Base-by-base conservation (phyloP, 352 stramenopile species). In the Phytophthora chlamydospora region DNA sequence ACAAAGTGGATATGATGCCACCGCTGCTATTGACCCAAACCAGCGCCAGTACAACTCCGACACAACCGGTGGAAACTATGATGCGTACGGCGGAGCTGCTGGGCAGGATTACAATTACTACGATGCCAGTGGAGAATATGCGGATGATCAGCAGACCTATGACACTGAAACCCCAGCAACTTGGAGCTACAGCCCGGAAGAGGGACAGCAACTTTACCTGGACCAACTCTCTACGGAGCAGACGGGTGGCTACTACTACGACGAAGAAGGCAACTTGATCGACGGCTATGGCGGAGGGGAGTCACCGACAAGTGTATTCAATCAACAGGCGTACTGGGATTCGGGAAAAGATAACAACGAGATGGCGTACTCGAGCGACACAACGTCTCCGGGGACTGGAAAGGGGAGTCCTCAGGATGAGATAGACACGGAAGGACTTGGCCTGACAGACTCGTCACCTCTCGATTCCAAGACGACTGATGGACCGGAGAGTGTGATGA, bases 241-340 rank as follows among this genome's bases (percentile, higher is more conserved):
- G 27, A 40, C 45, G 1, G 35, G 21, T n/a, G 61, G 55, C 1
- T 71, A 75, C 34, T 69, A 75, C 32, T 71, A 69, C 49, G 60
- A 75, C 45, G 55, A 68, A 24, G 24, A 55, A 35, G 63, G 58
- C 4, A 64, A 72, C n/a, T 47, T 64, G 11, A 50, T 63, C 11
- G 39, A 51, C 11, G 46, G 45, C 4, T 58, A 75, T 48, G 62
- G 42, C 17, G 58, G 48, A 31, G 40, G 46, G 21, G 57, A 58
- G 31, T 69, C 52, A 1, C 46, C 55, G 2, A 62, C 47, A 4
- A 63, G 53, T 35, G 64, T 68, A 1, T 86, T 89, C 46, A 71
- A 63, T 16, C 70, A 87, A 27, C 72, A 83, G 42, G 40, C 65
- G 2, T 89, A 89, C 27, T 85, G 77, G 73, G 58, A 83, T 24